Evolutionary conservation across 805 yeast species (phyloP), one percentile per base, ranked within the genome.

Genomic region (Isabelozyma gotoi): DNA sequence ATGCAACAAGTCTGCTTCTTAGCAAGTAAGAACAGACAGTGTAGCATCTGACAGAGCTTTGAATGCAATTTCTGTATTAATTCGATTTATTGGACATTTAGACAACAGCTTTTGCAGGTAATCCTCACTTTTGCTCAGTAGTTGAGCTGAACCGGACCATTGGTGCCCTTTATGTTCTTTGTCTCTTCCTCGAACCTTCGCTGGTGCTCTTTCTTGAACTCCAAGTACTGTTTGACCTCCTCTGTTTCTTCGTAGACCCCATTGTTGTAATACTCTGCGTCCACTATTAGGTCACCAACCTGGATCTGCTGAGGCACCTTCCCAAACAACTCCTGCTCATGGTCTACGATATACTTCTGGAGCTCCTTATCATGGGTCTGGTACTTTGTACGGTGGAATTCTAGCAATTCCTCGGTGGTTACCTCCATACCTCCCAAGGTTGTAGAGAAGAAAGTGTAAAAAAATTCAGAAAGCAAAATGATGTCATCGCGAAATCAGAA

Each of bases 121-220:
- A n/a, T n/a, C n/a, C n/a, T n/a, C n/a, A n/a, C n/a, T n/a, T n/a
- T n/a, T n/a, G n/a, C n/a, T n/a, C n/a, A n/a, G n/a, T 42, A 8
- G 19, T 6, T 10, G 16, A 19, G 11, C 35, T n/a, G n/a, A n/a
- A n/a, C n/a, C n/a, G n/a, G n/a, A n/a, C n/a, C n/a, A n/a, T n/a
- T n/a, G n/a, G n/a, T n/a, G n/a, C 12, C 48, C 39, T 19, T 46
- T 36, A 16, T 64, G 55, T 39, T 65, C 69, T 24, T 24, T 24
- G 29, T n/a, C 29, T 24, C 29, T 14, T 52, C 40, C 16, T 54
- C 42, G 39, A 65, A 65, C 18, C 52, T 49, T 14, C 36, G 43
- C 37, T 40, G 47, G 37, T 65, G 69, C 7, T 41, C 39, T 36
- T 48, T 38, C 41, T 58, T 63, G 7, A 45, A 15, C 19, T 43